Base-by-base conservation (phyloP, 768 basidiomycete species). In the Naematelia encephala region DNA sequence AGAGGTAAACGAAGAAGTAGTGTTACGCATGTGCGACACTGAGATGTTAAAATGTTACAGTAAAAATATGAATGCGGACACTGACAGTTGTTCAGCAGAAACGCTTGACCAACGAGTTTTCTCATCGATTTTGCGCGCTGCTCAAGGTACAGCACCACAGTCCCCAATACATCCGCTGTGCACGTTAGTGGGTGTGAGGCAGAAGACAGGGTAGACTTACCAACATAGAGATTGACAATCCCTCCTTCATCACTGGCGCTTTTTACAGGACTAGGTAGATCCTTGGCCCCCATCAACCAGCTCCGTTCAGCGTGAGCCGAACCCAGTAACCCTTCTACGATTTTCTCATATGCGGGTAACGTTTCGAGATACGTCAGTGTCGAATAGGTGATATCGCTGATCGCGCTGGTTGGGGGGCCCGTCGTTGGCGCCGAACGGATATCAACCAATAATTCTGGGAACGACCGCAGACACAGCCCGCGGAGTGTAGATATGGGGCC, bases 251-350 rank as follows among this genome's bases (percentile, higher is more conserved):
- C 72, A 8, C 28, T 54, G 1, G 64, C 65, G 23, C 42, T 52
- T 19, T 61, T 60, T 8, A 54, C 69, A 22, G 59, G 51, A 56
- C 68, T 68, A 4, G 72, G 69, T 1, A 60, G 46, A 12, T 72
- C 67, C 19, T 68, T 68, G 21, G 63, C 64, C 13, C 75, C 75
- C 75, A 77, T 77, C 56, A 77, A 63, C 75, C 75, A 77, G 56
- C 72, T 77, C 23, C 75, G 59, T 45, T 77, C 73, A 14, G 66
- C 66, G 19, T 73, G 71, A 44, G 62, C 66, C 34, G 62, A 60
- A 12, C 57, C 59, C 34, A 77, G 54, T 1, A 77, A 45, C 10
- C 63, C 59, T 27, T 67, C 64, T 0, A 77, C 66, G 8, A 59
- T 61, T 25, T 57, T 43, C 43, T 72, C 70, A 48, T 70, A 73